Evolutionary conservation across 192 early-diverging fungal genomes (phyloP).

Genomic region (Coemansia aciculifera): DNA sequence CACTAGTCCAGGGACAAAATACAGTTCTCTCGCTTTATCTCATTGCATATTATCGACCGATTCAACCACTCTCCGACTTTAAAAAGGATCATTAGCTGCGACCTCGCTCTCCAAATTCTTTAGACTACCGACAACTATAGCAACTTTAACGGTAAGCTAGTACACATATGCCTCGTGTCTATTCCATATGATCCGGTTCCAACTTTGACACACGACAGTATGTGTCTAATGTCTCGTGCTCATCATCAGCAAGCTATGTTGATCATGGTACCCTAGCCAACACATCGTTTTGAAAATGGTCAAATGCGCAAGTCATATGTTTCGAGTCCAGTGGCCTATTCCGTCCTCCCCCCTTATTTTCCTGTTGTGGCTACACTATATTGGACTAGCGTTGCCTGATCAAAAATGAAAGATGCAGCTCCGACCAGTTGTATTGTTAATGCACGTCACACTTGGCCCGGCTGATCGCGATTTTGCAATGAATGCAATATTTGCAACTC

Average conservation of each 20-base stretch:
- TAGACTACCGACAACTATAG: background rate
- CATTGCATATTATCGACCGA: background rate
- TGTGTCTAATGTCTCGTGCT: background rate
- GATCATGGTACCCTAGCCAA: background rate
- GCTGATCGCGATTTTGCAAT: background rate
- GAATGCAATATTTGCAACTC: background rate
- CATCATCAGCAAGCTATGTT: background rate
- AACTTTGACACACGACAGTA: background rate
- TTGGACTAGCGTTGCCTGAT: conserved; percentile 2
- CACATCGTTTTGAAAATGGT: background rate
- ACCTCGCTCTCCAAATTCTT: background rate
- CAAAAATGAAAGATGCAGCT: background rate
- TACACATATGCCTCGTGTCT: background rate
- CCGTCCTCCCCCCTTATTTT: background rate
- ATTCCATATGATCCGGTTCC: background rate
- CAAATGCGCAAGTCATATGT: conserved; percentile 5
- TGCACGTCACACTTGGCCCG: background rate
- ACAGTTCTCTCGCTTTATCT: background rate
- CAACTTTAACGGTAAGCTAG: background rate
- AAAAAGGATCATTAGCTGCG: background rate
- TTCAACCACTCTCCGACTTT: background rate
- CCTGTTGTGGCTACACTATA: background rate
- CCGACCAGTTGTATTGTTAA: background rate
- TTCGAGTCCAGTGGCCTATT: background rate
- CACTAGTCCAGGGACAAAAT: background rate